Evolutionary conservation across 192 early-diverging fungal species (phyloP), one percentile per base, ranked within the genome.

Genomic region (Coemansia sp.): DNA sequence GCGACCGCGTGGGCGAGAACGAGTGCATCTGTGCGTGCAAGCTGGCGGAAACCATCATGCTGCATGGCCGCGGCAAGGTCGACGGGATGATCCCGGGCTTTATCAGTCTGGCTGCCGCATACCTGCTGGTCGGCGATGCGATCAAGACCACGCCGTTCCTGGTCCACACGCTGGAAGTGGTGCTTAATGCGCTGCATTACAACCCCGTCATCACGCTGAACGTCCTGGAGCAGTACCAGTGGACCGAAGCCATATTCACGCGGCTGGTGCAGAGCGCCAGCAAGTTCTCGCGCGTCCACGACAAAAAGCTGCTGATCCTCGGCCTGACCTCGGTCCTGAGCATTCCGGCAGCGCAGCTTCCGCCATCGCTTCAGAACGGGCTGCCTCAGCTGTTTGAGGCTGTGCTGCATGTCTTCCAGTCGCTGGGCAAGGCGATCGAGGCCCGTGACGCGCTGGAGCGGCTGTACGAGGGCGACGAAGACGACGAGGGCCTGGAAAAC

Each of bases 271-370:
- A 82, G 43, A 82, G 83, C 46, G 58, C 92, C 21, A 74, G 82
- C 59, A 86, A 86, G 56, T 92, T 97, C 62, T 65, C 50, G 8
- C 88, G 95, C 51, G 95, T 97, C 14, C 90, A 94, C 75, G 95
- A 97, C 74, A 95, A 95, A 84, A 94, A 94, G 80, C 85, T 97
- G n/a, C 83, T 85, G 11, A 90, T 97, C 50, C 65, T 94, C 24
- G 84, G 92, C 0, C 71, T 97, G 19, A 88, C 86, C 54, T 65
- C 90, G 0, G 65, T 97, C 9, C 59, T 97, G 42, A 82, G 83
- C 27, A 68, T 95, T 7, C 91, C 93, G 6, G 59, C 79, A 22
- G 83, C 83, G 6, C 79, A 87, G 62, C 63, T 97, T 7, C 95
- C 95, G 18, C 45, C 80, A 0, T 64, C 87, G 3, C 70, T 97